These are phyloP conservation scores for Penicillium alfredii DNA, from an alignment of 495 filamentous ascomycete genomes.

Conservation along the genomic window DNA sequence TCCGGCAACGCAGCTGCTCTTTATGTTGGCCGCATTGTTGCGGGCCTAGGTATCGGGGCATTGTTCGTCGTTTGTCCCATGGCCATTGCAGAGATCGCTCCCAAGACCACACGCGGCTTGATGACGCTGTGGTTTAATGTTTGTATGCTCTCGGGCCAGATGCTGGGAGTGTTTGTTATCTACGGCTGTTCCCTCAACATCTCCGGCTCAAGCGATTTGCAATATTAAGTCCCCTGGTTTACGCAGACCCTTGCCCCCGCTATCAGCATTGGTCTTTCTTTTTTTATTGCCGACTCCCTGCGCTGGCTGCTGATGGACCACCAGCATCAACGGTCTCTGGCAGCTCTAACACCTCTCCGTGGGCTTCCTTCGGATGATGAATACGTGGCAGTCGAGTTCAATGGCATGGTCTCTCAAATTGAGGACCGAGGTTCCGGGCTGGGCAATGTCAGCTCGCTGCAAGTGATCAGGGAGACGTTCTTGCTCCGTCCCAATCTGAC, in stretches of 20 bases:
- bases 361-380: constrained; percentile 49
- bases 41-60: constrained; percentile 15
- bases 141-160: constrained; percentile 4
- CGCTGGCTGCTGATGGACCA: constrained; percentile 61
- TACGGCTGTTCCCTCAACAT: constrained; percentile 7
- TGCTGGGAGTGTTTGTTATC: constrained; percentile 4
- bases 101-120: constrained; percentile 8
- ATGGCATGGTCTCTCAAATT: constrained; percentile 47
- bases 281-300: constrained; percentile 62
- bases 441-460: background rate
- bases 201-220: constrained; percentile 5
- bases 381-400: constrained; percentile 45
- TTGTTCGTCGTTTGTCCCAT: constrained; percentile 9
- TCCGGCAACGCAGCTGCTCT: constrained; percentile 2
- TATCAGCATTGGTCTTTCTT: constrained; percentile 55
- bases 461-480: constrained; percentile 12
- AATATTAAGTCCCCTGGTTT: constrained; percentile 14
- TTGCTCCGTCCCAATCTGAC: constrained; percentile 7
- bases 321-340: constrained; percentile 48
- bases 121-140: constrained; percentile 13
- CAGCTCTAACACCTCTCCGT: constrained; percentile 51
- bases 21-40: constrained; percentile 12
- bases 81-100: constrained; percentile 15
- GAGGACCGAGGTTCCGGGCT: constrained; percentile 26
- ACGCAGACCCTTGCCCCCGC: background rate